phyloP scores from a whole-genome alignment of 345 rosid species.

The Salix purpurea region DNA sequence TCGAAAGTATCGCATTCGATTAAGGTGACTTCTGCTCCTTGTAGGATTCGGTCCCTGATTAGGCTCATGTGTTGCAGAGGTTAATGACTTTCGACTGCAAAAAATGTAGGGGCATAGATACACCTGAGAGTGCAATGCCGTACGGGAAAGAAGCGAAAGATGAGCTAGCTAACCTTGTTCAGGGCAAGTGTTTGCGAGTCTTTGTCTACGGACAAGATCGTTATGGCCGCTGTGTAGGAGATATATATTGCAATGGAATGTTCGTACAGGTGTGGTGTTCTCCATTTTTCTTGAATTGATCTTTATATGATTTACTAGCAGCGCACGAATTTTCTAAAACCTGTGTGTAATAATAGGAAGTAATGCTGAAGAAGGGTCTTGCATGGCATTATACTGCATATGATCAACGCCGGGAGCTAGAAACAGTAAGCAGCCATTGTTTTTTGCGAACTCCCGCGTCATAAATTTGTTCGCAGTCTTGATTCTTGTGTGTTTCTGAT shows the following conservation, averaged over 20 bases:
- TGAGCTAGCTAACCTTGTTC: slow-evolving; percentile 47
- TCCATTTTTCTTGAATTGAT: background rate
- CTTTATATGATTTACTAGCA: background rate
- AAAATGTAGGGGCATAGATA: slow-evolving; percentile 71
- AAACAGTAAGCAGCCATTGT: slow-evolving; percentile 33
- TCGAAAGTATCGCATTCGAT: slow-evolving; percentile 62
- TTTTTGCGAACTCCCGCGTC: background rate
- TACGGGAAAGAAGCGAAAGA: slow-evolving; percentile 69
- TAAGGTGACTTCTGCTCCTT: slow-evolving; percentile 35
- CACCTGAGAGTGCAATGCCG: slow-evolving; percentile 77
- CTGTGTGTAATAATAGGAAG: slow-evolving; percentile 38
- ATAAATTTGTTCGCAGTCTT: background rate
- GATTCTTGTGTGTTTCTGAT: background rate
- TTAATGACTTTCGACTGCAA: slow-evolving; percentile 11
- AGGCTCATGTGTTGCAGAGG: background rate
- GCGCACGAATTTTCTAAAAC: background rate
- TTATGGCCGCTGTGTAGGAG: slow-evolving; percentile 66
- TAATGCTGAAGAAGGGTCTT: slow-evolving; percentile 72
- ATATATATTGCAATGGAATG: slow-evolving; percentile 63
- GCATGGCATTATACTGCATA: slow-evolving; percentile 78
- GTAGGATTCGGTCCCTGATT: no score
- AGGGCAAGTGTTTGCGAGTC: slow-evolving; percentile 61
- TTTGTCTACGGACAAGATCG: slow-evolving; percentile 63
- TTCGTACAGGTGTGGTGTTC: slow-evolving; percentile 47
- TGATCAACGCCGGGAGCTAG: slow-evolving; percentile 55